Base-by-base conservation (phyloP, 176 grass and related monocot genomes). In the Ensete glaucum region DNA sequence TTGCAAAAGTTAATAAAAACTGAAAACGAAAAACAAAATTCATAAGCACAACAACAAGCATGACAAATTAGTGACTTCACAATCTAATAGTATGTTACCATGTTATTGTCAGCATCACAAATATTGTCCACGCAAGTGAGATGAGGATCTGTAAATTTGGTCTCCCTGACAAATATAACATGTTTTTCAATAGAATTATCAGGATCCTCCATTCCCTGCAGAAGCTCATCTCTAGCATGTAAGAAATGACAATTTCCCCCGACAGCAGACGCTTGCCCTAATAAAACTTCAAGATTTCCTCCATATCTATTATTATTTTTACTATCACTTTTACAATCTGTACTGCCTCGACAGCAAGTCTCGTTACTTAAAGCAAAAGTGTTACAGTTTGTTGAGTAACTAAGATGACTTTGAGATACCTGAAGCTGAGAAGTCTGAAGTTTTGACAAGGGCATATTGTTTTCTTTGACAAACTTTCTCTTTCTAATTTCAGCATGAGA, bases 171-270 rank as follows among this genome's bases (percentile, higher is more conserved):
- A n/a, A 19, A 67, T 26, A 77, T 76, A 49, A 68, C 68, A 77
- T 74, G 77, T 65, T 78, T 78, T 57, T 81, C 78, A 69, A 84
- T 50, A 81, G 20, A 19, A 49, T 43, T 52, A 72, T 80, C 78
- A 73, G 55, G 22, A 62, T 72, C 21, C 21, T 43, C 34, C 34
- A 53, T 52, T 21, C 72, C 54, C 27, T 15, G 67, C 16, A 20
- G 21, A 22, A 62, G 21, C 20, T 63, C 20, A 63, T 72, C 57
- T 53, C n/a, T 53, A 9, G 15, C 57, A 11, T 22, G 72, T 62
- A 78, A 50, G 66, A 23, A 67, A 77, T 50, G 8, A 70, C n/a
- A 77, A 16, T 63, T 73, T 80, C 83, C 86, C 57, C 69, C 64
- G 50, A 73, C 79, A 66, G 65, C 20, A 79, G 53, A 25, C 17